Base-by-base conservation (phyloP, 805 yeast genomes). In the Barnettozyma siamensis region DNA sequence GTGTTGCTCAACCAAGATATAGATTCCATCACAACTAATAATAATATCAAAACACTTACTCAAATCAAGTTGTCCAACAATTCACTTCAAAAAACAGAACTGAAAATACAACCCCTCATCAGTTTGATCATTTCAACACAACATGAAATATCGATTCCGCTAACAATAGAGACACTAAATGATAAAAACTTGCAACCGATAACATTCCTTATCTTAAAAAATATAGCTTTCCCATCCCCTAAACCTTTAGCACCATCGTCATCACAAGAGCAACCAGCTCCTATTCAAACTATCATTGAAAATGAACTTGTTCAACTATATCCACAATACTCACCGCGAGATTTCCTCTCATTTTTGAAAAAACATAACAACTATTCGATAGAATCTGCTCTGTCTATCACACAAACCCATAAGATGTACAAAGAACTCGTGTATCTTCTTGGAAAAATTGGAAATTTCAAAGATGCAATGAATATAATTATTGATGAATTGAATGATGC, bases 391-490 rank as follows among this genome's bases (percentile, higher is more conserved):
- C 75, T 89, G n/a, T 60, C 64, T 12, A 58, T 82, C 1, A 86
- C 95, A 53, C 78, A 79, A 45, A 44, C 57, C 10, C 64, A 70
- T 18, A 69, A 70, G 1, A 70, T 73, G 31, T 71, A 70, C 31
- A 77, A 81, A 31, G 98, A 91, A 54, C 67, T 88, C 31, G 95
- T 93, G 0, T 88, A 78, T 54, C 62, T 93, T 24, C 70, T 87
- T 46, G 94, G 95, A 5, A 77, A 78, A 51, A 80, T 85, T 20
- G 98, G 99, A 1, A 84, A 85, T 49, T 78, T 80, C 42, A 73
- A 72, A 46, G 74, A 77, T 46, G 98, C 98, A 0, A 63, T 91
- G 51, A 73, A 69, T 43, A 66, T 93, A 33, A 88, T 93, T 13
- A 78, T 88, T 31, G 83, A 85, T 48, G 74, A 85, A 50, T 63